Evolutionary conservation across 352 stramenopile genomes (phyloP), one percentile per base, ranked within the genome.

Genomic region (Globisporangium irregulare): DNA sequence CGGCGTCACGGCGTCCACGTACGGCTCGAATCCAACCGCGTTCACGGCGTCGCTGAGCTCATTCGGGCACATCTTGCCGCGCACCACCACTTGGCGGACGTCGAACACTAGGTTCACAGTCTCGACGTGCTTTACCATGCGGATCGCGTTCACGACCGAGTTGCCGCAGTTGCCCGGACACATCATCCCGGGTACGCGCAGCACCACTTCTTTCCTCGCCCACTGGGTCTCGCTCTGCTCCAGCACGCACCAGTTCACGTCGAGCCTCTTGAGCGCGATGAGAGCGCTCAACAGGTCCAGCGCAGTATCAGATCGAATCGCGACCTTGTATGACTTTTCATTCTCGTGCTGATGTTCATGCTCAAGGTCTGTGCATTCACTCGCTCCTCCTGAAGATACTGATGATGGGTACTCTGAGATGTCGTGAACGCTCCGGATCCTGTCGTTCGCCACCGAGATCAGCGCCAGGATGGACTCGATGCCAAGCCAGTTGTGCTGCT

Each of bases 101-200:
- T 91, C 77, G 43, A 94, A 94, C 3, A 78, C 64, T 18, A 94
- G 60, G 36, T 79, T 79, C 25, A 72, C 81, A 9, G 72, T 78
- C 59, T 89, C 71, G 12, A 94, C 79, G 1, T 77, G 65, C 41
- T 75, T 63, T 18, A 90, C 76, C 51, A 67, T 72, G 0, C 71
- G 75, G 12, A 90, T 63, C 4, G 85, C 80, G 43, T 86, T 87
- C 25, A 94, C 68, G 24, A 95, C 82, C 2, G 86, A 87, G n/a
- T 72, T 77, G 15, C 87, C 87, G 56, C 87, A 95, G 55, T 92
- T 93, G 43, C 74, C 77, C 18, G 82, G 75, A 61, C 87, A 95
- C 86, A 95, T 95, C 82, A 95, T 95, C 24, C 88, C 87, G 29
- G 78, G 70, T 12, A 95, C 80, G 22, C 72, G 68, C 12, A 95